phyloP scores from a whole-genome alignment of 23 red algal species.

The Agarophyton chilense region DNA sequence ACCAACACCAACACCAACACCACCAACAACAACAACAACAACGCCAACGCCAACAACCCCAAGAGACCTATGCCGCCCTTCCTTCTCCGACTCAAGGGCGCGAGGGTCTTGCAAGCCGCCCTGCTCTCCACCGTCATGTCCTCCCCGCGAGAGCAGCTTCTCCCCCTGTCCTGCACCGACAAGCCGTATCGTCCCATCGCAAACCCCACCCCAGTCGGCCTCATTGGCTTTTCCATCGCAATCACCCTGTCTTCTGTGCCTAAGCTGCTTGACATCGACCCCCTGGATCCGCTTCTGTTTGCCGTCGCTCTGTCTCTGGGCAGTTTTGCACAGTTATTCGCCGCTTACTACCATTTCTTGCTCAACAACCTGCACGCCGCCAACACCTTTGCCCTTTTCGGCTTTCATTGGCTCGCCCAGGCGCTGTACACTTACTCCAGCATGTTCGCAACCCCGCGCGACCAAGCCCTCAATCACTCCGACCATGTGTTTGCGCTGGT shows the following conservation, averaged over 20 bases:
- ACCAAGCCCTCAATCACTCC: not conserved
- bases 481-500: not conserved
- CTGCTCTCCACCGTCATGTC: not conserved
- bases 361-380: slow-evolving; percentile 7
- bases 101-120: slow-evolving; percentile 1
- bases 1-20: no score
- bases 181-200: not conserved
- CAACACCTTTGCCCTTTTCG: slow-evolving; percentile 10
- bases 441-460: not conserved
- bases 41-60: not conserved
- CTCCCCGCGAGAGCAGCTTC: not conserved
- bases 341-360: not conserved
- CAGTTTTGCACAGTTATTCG: slow-evolving; percentile 7
- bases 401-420: not conserved
- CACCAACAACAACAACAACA: no score
- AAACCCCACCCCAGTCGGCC: not conserved
- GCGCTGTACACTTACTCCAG: not conserved
- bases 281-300: not conserved
- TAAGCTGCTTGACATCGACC: not conserved
- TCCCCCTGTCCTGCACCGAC: not conserved
- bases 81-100: not conserved
- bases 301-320: not conserved
- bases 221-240: not conserved
- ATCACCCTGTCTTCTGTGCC: not conserved
- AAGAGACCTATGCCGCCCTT: not conserved